Evolutionary conservation across 2,329 filamentous ascomycete genomes (phyloP).

Genomic region (Botrytis deweyae): DNA sequence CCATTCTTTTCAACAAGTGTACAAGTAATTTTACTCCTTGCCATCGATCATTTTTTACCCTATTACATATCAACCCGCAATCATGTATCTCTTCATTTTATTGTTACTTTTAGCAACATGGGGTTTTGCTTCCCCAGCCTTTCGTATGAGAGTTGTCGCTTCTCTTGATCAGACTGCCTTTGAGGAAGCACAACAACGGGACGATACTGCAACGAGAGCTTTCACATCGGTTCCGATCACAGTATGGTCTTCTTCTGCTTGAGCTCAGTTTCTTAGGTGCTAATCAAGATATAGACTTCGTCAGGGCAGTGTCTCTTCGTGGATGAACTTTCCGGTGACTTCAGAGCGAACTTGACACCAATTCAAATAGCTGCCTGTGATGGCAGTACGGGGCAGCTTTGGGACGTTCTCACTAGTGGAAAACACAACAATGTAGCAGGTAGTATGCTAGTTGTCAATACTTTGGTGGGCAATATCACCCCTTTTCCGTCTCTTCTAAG

Average conservation of each 20-base stretch:
- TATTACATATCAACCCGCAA: background rate
- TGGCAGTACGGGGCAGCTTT: slow-evolving; percentile 43
- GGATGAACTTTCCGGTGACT: slow-evolving; percentile 47
- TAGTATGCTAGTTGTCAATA: slow-evolving; percentile 54
- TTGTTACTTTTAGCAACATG: slow-evolving; percentile 8
- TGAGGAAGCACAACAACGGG: slow-evolving; percentile 46
- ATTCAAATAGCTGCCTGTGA: slow-evolving; percentile 44
- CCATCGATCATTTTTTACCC: background rate
- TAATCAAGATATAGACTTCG: slow-evolving; percentile 28
- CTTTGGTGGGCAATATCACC: slow-evolving; percentile 41
- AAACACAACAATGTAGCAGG: slow-evolving; percentile 49
- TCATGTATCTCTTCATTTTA: slow-evolving; percentile 9
- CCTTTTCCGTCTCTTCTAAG: background rate
- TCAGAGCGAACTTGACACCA: slow-evolving; percentile 47
- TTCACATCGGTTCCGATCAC: slow-evolving; percentile 44
- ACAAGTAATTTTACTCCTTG: background rate
- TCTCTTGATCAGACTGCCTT: slow-evolving; percentile 34
- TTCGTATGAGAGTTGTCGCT: slow-evolving; percentile 4
- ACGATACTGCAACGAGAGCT: slow-evolving; percentile 44
- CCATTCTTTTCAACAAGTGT: background rate
- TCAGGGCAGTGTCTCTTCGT: slow-evolving; percentile 46
- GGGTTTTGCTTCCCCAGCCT: slow-evolving; percentile 12
- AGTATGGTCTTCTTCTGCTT: slow-evolving; percentile 30
- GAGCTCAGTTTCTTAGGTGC: background rate
- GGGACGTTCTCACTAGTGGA: slow-evolving; percentile 49